These are phyloP conservation scores for Helenozyma baotianmanensis DNA, from an alignment of 805 yeast genomes.

Conservation along the genomic window DNA sequence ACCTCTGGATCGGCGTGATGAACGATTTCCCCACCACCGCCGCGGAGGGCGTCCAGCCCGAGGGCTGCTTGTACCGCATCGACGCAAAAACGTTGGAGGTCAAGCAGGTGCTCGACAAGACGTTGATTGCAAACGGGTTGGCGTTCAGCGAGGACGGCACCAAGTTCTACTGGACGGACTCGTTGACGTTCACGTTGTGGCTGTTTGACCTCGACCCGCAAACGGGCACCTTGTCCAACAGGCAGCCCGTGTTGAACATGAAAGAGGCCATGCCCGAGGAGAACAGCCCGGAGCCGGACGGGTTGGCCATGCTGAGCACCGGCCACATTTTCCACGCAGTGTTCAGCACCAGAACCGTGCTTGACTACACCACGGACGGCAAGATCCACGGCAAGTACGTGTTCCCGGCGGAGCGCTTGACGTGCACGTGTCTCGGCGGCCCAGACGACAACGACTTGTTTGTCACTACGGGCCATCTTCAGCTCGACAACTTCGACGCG, in stretches of 20 bases:
- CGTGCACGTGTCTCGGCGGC: slow-evolving; percentile 65
- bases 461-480: slow-evolving; percentile 61
- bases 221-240: slow-evolving; percentile 26
- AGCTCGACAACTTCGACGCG: slow-evolving; percentile 36
- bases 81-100: slow-evolving; percentile 27
- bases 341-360: slow-evolving; percentile 56
- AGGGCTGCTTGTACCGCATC: slow-evolving; percentile 47
- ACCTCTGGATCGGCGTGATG: slow-evolving; percentile 82
- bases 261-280: slow-evolving; percentile 13
- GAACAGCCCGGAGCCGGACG: slow-evolving; percentile 68
- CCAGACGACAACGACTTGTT: slow-evolving; percentile 50
- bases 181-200: slow-evolving; percentile 32
- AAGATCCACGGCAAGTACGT: slow-evolving; percentile 44
- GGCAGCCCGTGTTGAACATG: slow-evolving; percentile 19
- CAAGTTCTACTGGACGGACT: slow-evolving; percentile 39
- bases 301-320: slow-evolving; percentile 54
- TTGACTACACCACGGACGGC: slow-evolving; percentile 49
- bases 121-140: slow-evolving; percentile 64
- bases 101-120: slow-evolving; percentile 29
- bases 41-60: slow-evolving; percentile 29
- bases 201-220: slow-evolving; percentile 33
- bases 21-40: slow-evolving; percentile 38
- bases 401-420: slow-evolving; percentile 57
- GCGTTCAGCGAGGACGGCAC: slow-evolving; percentile 28
- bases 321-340: slow-evolving; percentile 63